Percentiles rank a stretch among this genome's conserved stretches.
phyloP scores from a whole-genome alignment of 768 basidiomycete species.

The Tulasnella sp. region DNA sequence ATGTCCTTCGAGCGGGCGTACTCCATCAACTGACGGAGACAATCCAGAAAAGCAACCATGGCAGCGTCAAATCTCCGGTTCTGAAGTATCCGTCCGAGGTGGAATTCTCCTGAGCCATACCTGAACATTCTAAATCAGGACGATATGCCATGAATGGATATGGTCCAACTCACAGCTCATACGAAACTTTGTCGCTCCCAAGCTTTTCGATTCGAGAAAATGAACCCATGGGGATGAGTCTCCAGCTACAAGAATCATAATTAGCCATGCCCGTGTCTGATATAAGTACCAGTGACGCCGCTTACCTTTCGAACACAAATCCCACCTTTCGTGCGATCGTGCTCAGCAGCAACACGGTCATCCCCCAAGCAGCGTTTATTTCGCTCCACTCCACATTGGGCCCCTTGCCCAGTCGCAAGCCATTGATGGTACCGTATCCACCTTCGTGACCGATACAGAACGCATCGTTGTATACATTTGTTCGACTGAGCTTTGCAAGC shows the following conservation, averaged over 20 bases:
- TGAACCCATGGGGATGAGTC: conserved; percentile 87
- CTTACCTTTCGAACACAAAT: conserved; percentile 77
- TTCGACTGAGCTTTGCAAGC: conserved; percentile 62
- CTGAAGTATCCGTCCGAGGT: conserved; percentile 80
- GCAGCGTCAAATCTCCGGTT: conserved; percentile 93
- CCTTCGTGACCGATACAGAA: conserved; percentile 95
- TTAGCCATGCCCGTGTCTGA: conserved; percentile 7
- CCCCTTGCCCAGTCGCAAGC: conserved; percentile 81
- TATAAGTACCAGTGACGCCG: too few relatives aligned
- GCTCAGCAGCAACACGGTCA: conserved; percentile 83
- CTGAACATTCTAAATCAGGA: too few relatives aligned
- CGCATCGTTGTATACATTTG: conserved; percentile 92
- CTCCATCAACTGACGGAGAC: conserved; percentile 85
- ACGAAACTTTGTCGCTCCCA: conserved; percentile 70
- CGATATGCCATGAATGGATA: too few relatives aligned
- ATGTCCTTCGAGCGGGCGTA: conserved; percentile 68
- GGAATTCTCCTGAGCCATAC: conserved; percentile 89
- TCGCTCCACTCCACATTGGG: conserved; percentile 95
- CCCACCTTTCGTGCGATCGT: conserved; percentile 89
- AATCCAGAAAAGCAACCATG: conserved; percentile 94
- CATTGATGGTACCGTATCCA: conserved; percentile 96
- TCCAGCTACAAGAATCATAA: conserved; percentile 50
- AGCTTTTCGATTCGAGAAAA: conserved; percentile 81
- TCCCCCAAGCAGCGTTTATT: conserved; percentile 98
- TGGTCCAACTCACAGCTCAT: conserved; percentile 52